Conservation (phyloP, 345 rosid species). For the Brassica cretica region DNA sequence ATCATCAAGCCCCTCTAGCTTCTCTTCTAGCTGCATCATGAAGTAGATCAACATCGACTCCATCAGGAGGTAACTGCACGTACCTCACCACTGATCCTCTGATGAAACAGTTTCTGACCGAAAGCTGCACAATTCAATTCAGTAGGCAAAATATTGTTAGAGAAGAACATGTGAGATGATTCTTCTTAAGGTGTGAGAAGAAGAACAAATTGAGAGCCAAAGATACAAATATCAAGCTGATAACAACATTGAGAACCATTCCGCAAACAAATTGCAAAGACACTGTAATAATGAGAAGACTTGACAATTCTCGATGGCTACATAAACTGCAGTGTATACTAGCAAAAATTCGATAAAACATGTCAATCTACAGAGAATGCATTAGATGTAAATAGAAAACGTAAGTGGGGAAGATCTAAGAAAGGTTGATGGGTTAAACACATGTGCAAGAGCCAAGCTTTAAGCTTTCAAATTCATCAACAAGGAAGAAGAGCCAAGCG, state of each 20-base stretch:
- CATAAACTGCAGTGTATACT: not conserved
- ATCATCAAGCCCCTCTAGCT: slow-evolving; percentile 92
- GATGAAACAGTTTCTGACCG: slow-evolving; percentile 97
- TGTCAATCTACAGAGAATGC: not conserved
- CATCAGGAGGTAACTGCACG: slow-evolving; percentile 93
- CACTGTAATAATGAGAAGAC: not conserved
- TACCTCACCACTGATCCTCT: slow-evolving; percentile 98
- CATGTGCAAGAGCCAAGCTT: not conserved
- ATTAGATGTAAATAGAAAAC: not conserved
- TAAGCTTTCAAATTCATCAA: slow-evolving; percentile 13
- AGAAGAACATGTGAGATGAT: too few relatives aligned
- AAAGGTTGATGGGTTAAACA: not conserved
- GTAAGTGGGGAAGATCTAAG: not conserved
- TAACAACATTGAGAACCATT: not conserved
- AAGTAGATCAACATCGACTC: slow-evolving; percentile 93
- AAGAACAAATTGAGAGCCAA: not conserved
- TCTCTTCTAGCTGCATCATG: slow-evolving; percentile 99
- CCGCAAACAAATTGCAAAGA: not conserved
- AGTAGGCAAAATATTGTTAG: not conserved
- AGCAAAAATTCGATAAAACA: not conserved
- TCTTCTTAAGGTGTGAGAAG: not conserved
- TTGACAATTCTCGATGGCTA: slow-evolving; percentile 8
- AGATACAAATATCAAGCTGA: not conserved
- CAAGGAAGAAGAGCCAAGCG: not conserved
- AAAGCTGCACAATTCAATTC: slow-evolving; percentile 60